Conservation (phyloP, 1,284 basidiomycete species). For the Trichosporon sp. region DNA sequence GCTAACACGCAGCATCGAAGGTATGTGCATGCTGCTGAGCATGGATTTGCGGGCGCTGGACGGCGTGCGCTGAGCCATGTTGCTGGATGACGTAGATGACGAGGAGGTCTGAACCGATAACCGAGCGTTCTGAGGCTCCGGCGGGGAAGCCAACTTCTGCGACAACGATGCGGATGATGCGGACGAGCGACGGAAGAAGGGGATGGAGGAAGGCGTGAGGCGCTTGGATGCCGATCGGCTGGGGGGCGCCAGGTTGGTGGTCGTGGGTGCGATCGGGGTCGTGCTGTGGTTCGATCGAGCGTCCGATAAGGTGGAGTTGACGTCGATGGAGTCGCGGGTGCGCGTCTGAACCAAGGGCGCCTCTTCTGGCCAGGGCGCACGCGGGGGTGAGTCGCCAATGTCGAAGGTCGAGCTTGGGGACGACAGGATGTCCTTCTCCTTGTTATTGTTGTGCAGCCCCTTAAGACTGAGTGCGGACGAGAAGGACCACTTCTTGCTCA, state of each 20-base stretch:
- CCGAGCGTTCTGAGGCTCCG: slow-evolving; percentile 7
- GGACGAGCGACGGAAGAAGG: slow-evolving; percentile 88
- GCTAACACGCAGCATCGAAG: slow-evolving; percentile 73
- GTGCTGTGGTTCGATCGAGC: slow-evolving; percentile 21
- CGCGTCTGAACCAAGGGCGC: slow-evolving; percentile 8
- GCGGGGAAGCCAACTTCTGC: slow-evolving; percentile 17
- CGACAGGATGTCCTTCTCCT: slow-evolving; percentile 22
- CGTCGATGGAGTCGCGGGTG: slow-evolving; percentile 7
- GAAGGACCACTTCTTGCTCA: slow-evolving; percentile 93
- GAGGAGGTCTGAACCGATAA: slow-evolving; percentile 15
- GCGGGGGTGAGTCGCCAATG: slow-evolving; percentile 15
- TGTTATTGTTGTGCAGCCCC: slow-evolving; percentile 45
- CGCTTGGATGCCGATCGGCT: slow-evolving; percentile 49
- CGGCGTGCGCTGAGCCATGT: slow-evolving; percentile 18
- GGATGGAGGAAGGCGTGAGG: slow-evolving; percentile 87
- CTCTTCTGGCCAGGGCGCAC: slow-evolving; percentile 1
- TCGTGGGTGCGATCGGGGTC: slow-evolving; percentile 20
- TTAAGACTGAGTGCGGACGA: slow-evolving; percentile 81
- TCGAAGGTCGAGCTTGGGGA: slow-evolving; percentile 29
- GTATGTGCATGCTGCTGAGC: slow-evolving; percentile 58
- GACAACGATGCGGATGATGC: slow-evolving; percentile 59
- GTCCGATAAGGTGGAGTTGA: slow-evolving; percentile 7
- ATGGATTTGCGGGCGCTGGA: slow-evolving; percentile 42
- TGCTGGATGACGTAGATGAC: not conserved
- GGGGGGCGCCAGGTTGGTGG: slow-evolving; percentile 15